phyloP scores from a whole-genome alignment of 2,329 filamentous ascomycete genomes.

The Sporothrix sp. region DNA sequence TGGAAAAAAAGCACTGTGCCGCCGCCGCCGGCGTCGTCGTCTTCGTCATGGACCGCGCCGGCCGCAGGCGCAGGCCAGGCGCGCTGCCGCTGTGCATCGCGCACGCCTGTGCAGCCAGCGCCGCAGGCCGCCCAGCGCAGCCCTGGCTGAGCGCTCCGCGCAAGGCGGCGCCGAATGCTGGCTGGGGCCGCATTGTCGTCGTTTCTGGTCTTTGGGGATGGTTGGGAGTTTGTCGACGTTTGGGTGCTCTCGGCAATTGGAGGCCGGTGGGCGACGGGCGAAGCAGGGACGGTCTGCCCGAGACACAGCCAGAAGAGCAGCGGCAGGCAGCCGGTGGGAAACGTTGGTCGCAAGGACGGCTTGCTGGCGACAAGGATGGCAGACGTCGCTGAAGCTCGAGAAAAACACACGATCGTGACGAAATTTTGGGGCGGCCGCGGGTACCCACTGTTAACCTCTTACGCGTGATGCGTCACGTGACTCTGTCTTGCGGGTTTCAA shows the following conservation, averaged over 20 bases:
- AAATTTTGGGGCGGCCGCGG: conserved; percentile 1
- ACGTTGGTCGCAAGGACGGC: no score
- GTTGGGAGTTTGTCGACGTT: no score
- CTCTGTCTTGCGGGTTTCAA: no score
- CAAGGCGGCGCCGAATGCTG: conserved; percentile 3
- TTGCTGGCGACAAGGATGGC: no score
- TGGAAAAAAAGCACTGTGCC: background rate
- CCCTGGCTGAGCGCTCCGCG: conserved; percentile 1
- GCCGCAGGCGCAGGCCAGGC: background rate
- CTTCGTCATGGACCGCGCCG: background rate
- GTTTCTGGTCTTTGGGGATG: background rate
- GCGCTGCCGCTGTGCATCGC: background rate
- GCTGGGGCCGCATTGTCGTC: conserved; percentile 5
- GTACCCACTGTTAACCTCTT: conserved; percentile 1
- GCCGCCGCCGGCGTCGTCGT: no score
- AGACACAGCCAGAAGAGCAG: no score
- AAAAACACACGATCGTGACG: background rate
- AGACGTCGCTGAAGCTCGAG: background rate
- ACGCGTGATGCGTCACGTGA: background rate
- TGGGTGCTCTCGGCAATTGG: no score
- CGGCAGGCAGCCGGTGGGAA: no score
- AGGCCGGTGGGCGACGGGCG: no score
- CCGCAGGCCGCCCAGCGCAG: no score
- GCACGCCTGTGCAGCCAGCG: no score
- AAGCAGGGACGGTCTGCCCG: no score